Percentiles rank a stretch among this genome's conserved stretches.
Conservation (phyloP, 176 grass and related monocot genomes). For the Luzula sylvatica region DNA sequence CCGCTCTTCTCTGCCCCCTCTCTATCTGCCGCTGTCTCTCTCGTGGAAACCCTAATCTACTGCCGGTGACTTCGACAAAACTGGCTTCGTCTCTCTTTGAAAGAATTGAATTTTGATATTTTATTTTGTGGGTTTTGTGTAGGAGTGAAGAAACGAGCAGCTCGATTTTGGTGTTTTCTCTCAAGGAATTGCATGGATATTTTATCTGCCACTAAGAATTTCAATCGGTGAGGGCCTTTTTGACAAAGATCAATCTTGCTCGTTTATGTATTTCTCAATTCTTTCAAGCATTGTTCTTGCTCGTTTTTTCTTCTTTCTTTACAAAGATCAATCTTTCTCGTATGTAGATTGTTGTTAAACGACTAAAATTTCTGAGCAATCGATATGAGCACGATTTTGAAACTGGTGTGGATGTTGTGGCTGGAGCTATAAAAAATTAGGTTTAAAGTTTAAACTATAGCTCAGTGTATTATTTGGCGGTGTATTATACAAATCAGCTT, state of each 20-base stretch:
- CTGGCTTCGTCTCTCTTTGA: too few relatives aligned
- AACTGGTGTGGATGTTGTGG: slow-evolving; percentile 48
- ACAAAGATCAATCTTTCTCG: slow-evolving; percentile 11
- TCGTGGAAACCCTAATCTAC: too few relatives aligned
- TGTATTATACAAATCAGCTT: too few relatives aligned
- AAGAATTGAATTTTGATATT: background rate
- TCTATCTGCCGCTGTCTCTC: too few relatives aligned
- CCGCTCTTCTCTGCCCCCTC: too few relatives aligned
- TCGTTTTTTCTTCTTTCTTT: background rate
- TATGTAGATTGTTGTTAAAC: slow-evolving; percentile 70
- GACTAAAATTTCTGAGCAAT: slow-evolving; percentile 40
- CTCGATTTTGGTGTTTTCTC: slow-evolving; percentile 49
- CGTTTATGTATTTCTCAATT: slow-evolving; percentile 39
- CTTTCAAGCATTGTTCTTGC: background rate
- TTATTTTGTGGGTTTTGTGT: background rate
- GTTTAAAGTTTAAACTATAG: too few relatives aligned
- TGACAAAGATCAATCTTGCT: slow-evolving; percentile 69
- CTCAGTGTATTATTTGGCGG: too few relatives aligned
- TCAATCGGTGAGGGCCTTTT: slow-evolving; percentile 68
- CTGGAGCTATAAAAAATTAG: too few relatives aligned
- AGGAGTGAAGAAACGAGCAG: slow-evolving; percentile 34
- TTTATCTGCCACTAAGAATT: slow-evolving; percentile 70
- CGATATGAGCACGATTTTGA: slow-evolving; percentile 61
- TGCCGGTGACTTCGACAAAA: too few relatives aligned
- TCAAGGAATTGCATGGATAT: slow-evolving; percentile 65